These are phyloP conservation scores for Sanghuangporus weigelae DNA, from an alignment of 1,284 basidiomycete species.

Conservation along the genomic window DNA sequence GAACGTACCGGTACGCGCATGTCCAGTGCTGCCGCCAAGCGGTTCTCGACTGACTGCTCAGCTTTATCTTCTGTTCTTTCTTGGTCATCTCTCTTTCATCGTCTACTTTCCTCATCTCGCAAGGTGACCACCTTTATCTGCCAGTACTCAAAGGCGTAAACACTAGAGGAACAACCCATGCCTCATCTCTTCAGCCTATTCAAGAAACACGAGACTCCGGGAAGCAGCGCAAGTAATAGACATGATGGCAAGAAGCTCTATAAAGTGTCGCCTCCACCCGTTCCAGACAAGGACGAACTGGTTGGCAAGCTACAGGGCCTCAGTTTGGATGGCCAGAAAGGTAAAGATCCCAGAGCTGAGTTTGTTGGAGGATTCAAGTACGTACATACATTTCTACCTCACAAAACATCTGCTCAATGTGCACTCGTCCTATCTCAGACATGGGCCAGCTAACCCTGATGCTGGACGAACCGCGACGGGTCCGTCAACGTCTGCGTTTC, in stretches of 20 bases:
- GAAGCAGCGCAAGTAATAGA: not conserved
- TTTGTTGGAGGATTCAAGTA: conserved; percentile 18
- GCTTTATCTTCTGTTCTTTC: not conserved
- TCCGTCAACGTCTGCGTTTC: conserved; percentile 9
- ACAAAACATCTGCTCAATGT: too few species aligned
- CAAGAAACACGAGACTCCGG: not conserved
- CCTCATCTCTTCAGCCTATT: not conserved
- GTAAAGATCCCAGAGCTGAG: not conserved
- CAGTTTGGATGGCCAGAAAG: not conserved
- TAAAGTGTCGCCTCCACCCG: not conserved
- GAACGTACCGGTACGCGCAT: not conserved
- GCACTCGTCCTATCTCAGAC: not conserved
- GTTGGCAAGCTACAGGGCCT: not conserved
- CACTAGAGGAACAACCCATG: not conserved
- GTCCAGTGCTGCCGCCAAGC: not conserved
- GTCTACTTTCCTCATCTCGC: not conserved
- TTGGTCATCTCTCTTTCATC: not conserved
- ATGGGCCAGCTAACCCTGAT: conserved; percentile 9
- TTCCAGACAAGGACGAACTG: conserved; percentile 8
- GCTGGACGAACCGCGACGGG: not conserved
- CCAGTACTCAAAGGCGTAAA: too few species aligned
- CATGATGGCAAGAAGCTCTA: not conserved
- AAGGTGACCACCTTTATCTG: not conserved
- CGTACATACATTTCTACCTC: not conserved
- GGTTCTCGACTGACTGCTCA: not conserved